Evolutionary conservation across 2,329 filamentous ascomycete genomes (phyloP).

Genomic region (Apiospora hydei): DNA sequence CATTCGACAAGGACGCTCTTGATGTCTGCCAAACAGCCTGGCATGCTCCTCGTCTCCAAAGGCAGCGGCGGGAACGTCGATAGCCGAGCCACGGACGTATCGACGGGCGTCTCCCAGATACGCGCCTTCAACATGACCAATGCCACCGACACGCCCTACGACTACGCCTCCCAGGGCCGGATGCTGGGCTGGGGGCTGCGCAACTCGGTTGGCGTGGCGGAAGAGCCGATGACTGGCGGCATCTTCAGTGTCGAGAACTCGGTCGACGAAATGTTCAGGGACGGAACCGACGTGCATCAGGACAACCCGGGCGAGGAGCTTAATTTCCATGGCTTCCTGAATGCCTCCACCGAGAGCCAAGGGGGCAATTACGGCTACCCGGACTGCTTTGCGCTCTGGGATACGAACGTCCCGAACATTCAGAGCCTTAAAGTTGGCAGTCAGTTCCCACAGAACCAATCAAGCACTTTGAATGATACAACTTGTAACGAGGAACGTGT

Average conservation of each 20-base stretch:
- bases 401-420: conserved; percentile 51
- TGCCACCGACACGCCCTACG: conserved; percentile 36
- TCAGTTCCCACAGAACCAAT: conserved; percentile 54
- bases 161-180: conserved; percentile 57
- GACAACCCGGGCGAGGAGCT: conserved; percentile 78
- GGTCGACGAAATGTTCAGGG: conserved; percentile 67
- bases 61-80: conserved; percentile 72
- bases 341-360: conserved; percentile 35
- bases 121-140: conserved; percentile 59
- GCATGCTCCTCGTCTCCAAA: conserved; percentile 70
- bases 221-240: conserved; percentile 60
- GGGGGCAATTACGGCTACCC: conserved; percentile 73
- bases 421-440: conserved; percentile 52
- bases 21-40: conserved; percentile 60
- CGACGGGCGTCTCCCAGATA: conserved; percentile 61
- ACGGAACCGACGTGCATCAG: conserved; percentile 65
- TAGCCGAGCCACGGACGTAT: conserved; percentile 53
- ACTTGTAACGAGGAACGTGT: conserved; percentile 52
- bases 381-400: conserved; percentile 72
- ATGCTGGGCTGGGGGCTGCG: conserved; percentile 72
- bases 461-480: conserved; percentile 47
- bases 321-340: conserved; percentile 70
- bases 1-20: conserved; percentile 73
- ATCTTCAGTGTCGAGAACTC: conserved; percentile 74
- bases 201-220: conserved; percentile 74